phyloP scores from a whole-genome alignment of 1,284 basidiomycete species.

The Phaffia rhodozyma region DNA sequence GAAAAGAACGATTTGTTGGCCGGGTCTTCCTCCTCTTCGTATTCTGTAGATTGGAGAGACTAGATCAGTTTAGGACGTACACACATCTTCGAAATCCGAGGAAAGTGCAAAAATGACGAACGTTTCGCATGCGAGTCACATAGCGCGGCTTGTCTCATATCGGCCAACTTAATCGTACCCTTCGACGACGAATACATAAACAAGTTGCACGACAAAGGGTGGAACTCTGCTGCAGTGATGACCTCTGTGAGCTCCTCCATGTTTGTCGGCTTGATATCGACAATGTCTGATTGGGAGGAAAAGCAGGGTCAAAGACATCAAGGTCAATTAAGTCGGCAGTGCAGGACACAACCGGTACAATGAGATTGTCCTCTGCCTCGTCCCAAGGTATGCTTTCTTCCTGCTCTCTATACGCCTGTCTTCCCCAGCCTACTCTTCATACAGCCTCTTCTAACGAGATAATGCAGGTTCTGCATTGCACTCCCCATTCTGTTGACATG shows the following conservation, averaged over 20 bases:
- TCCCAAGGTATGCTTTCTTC: background rate
- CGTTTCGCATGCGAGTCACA: constrained; percentile 96
- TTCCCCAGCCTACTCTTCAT: background rate
- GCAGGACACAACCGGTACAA: background rate
- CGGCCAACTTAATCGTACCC: constrained; percentile 99
- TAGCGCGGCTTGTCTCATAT: constrained; percentile 96
- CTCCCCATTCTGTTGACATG: background rate
- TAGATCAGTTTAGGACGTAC: constrained; percentile 14
- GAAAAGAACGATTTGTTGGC: constrained; percentile 97
- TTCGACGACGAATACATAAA: constrained; percentile 99
- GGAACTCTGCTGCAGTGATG: constrained; percentile 98
- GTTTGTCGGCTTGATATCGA: constrained; percentile 99
- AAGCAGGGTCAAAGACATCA: background rate
- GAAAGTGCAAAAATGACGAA: constrained; percentile 38
- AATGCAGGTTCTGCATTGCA: background rate
- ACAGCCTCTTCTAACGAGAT: background rate
- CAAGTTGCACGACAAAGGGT: constrained; percentile 91
- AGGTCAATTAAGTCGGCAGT: background rate
- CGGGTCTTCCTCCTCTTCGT: constrained; percentile 97
- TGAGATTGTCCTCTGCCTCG: background rate
- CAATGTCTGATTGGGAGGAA: constrained; percentile 61
- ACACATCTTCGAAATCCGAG: background rate
- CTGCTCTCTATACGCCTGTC: background rate
- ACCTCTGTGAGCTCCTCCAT: constrained; percentile 99
- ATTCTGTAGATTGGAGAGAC: constrained; percentile 47